Conservation (phyloP, 495 filamentous ascomycete genomes). For the Geoglossum glabrum region DNA sequence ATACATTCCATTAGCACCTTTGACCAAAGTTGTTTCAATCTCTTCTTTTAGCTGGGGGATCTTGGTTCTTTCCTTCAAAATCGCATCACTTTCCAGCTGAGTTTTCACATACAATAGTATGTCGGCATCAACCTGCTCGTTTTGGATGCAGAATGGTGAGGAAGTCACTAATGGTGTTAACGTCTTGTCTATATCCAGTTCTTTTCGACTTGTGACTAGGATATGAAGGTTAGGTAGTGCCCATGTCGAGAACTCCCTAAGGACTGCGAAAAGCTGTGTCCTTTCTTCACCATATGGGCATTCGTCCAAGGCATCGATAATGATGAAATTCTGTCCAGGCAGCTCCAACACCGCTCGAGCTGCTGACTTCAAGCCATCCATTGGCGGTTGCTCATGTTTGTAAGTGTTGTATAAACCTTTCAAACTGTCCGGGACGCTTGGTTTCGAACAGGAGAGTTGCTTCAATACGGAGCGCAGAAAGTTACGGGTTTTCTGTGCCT, state of each 20-base stretch:
- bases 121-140: conserved; percentile 8
- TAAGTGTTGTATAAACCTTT: not conserved
- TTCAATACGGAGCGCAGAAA: not conserved
- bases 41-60: not conserved
- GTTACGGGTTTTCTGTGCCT: not conserved
- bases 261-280: not conserved
- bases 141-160: not conserved
- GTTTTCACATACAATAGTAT: conserved; percentile 9
- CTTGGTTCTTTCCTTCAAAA: conserved; percentile 1
- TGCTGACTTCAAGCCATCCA: conserved; percentile 5
- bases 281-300: conserved; percentile 5
- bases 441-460: not conserved
- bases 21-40: conserved; percentile 8
- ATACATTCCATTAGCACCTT: conserved; percentile 13
- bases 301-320: conserved; percentile 14
- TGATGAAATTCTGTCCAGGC: conserved; percentile 6
- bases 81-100: conserved; percentile 6
- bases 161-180: not conserved
- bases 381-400: not conserved
- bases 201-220: conserved; percentile 10
- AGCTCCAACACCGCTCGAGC: not conserved
- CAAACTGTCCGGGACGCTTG: not conserved
- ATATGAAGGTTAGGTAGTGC: conserved; percentile 6
- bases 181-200: not conserved
- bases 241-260: conserved; percentile 3